phyloP scores from a whole-genome alignment of 345 rosid genomes.

The Hibiscus syriacus region DNA sequence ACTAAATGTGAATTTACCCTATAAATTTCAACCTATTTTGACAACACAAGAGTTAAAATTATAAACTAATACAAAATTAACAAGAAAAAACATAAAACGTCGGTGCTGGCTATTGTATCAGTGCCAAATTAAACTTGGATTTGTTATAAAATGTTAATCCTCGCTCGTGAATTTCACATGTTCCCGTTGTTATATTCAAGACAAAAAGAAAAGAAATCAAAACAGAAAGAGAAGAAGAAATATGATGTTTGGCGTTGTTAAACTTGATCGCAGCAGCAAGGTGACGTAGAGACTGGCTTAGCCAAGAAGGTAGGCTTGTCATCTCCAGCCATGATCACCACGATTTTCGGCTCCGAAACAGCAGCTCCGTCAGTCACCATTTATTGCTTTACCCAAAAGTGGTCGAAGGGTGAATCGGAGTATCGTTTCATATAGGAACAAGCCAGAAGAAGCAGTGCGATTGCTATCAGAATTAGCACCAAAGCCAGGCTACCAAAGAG shows the following conservation, averaged over 20 bases:
- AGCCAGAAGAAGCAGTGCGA: slow-evolving; percentile 27
- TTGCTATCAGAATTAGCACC: slow-evolving; percentile 24
- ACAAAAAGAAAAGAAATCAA: no score
- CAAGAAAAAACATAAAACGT: background rate
- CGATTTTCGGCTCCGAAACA: slow-evolving; percentile 36
- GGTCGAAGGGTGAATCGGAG: slow-evolving; percentile 9
- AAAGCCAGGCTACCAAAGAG: slow-evolving; percentile 37
- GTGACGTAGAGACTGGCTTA: slow-evolving; percentile 19
- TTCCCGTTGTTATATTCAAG: background rate
- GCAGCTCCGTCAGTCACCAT: background rate
- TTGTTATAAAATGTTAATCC: background rate
- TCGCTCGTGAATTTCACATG: background rate
- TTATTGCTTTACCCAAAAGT: background rate
- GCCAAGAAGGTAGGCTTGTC: slow-evolving; percentile 47
- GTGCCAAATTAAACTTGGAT: background rate
- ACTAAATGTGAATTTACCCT: no score
- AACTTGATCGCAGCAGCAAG: slow-evolving; percentile 21
- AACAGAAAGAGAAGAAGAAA: background rate
- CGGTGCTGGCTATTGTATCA: background rate
- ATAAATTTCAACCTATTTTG: background rate
- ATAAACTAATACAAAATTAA: background rate
- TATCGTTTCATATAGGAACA: slow-evolving; percentile 23
- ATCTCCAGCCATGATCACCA: slow-evolving; percentile 54
- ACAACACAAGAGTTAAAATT: background rate
- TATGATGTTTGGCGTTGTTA: background rate